Evolutionary conservation across 75 land plant genomes (phyloP).

Genomic region (Adiantum capillusveneris): DNA sequence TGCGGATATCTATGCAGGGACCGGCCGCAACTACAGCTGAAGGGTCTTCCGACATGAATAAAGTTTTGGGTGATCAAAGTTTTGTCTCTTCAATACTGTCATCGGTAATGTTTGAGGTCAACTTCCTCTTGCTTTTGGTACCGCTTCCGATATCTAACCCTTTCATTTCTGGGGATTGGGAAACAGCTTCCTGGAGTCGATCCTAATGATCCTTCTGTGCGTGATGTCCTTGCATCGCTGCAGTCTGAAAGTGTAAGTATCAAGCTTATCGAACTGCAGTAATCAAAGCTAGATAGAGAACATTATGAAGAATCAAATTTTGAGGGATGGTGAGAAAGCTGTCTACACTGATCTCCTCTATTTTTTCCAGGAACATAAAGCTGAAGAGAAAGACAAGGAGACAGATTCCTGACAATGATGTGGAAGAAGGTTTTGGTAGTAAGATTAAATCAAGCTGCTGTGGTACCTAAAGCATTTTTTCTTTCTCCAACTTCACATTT

Average conservation of each 20-base stretch:
- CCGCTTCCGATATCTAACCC: not conserved
- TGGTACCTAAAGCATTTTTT: too few relatives aligned
- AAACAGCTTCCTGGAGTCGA: conserved; percentile 93
- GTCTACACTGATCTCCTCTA: too few relatives aligned
- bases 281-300: too few relatives aligned
- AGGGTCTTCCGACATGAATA: conserved; percentile 47
- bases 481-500: too few relatives aligned
- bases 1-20: conserved; percentile 86
- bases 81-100: conserved; percentile 85
- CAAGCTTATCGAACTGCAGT: too few relatives aligned
- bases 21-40: conserved; percentile 30
- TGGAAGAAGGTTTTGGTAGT: too few relatives aligned
- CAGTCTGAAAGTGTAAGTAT: conserved; percentile 43
- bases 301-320: too few relatives aligned
- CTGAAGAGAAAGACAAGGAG: too few relatives aligned
- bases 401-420: too few relatives aligned
- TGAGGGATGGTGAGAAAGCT: too few relatives aligned
- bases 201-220: conserved; percentile 88
- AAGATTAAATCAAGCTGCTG: too few relatives aligned
- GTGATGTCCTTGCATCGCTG: conserved; percentile 77
- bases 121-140: not conserved
- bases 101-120: conserved; percentile 35
- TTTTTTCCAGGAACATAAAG: too few relatives aligned
- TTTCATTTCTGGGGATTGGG: not conserved
- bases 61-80: conserved; percentile 64